Conservation (phyloP, 345 rosid genomes). For the Lumnitzera littorea region DNA sequence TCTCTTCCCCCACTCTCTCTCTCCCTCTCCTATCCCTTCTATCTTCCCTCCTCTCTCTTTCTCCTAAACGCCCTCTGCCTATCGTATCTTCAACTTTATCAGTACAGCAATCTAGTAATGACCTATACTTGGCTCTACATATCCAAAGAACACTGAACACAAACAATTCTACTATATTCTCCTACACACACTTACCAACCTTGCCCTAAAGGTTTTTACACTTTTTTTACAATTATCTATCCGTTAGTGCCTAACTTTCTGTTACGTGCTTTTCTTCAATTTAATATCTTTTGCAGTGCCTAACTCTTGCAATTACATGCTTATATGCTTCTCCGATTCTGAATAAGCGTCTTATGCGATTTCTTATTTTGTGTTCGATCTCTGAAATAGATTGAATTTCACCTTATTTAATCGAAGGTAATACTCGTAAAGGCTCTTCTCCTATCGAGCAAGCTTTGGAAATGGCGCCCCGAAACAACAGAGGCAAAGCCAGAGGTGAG, state of each 20-base stretch:
- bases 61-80: constrained; percentile 11
- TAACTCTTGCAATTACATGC: no score
- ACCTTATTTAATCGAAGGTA: background rate
- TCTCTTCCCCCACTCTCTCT: background rate
- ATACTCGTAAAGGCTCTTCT: background rate
- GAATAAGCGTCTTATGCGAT: background rate
- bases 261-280: no score
- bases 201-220: no score
- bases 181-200: no score
- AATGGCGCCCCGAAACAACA: constrained; percentile 96
- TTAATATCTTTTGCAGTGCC: no score
- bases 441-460: constrained; percentile 13
- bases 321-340: background rate
- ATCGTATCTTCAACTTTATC: background rate
- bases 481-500: constrained; percentile 83
- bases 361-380: background rate
- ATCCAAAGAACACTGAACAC: background rate
- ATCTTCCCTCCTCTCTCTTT: constrained; percentile 9
- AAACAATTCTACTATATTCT: no score
- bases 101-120: background rate
- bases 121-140: background rate
- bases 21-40: constrained; percentile 14
- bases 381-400: background rate
- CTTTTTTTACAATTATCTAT: no score
- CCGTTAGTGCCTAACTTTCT: no score